These are phyloP conservation scores for Penicillium freii DNA, from an alignment of 2,329 filamentous ascomycete species.

Conservation along the genomic window DNA sequence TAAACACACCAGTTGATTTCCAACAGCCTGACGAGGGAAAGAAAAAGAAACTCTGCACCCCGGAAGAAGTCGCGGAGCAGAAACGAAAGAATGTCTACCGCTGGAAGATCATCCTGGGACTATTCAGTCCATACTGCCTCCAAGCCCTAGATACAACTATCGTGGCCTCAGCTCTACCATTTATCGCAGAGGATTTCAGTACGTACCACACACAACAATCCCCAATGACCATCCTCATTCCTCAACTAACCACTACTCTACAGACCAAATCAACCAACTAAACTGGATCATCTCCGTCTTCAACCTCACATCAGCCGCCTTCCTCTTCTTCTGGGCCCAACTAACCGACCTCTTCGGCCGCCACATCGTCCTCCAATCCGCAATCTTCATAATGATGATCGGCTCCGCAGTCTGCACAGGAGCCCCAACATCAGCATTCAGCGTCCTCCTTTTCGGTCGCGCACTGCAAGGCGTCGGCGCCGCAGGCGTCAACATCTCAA, in stretches of 20 bases:
- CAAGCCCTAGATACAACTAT: slow-evolving; percentile 66
- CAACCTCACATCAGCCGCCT: slow-evolving; percentile 65
- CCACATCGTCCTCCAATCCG: slow-evolving; percentile 56
- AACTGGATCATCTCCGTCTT: slow-evolving; percentile 71
- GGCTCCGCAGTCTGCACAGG: slow-evolving; percentile 63
- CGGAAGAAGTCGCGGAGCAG: neutral
- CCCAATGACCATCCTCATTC: too few relatives aligned
- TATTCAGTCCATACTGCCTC: slow-evolving; percentile 61
- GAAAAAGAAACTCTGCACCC: neutral
- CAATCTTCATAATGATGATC: slow-evolving; percentile 57
- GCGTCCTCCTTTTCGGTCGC: slow-evolving; percentile 61
- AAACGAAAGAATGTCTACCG: slow-evolving; percentile 45
- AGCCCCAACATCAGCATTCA: slow-evolving; percentile 50
- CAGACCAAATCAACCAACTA: slow-evolving; percentile 56
- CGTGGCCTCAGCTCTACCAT: slow-evolving; percentile 58
- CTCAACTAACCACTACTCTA: too few relatives aligned
- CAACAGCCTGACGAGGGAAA: neutral
- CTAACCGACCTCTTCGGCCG: slow-evolving; percentile 65
- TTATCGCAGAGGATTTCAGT: slow-evolving; percentile 62
- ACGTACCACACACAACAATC: neutral
- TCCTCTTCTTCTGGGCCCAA: slow-evolving; percentile 65
- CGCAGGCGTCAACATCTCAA: slow-evolving; percentile 60
- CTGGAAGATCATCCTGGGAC: slow-evolving; percentile 59
- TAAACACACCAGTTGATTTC: neutral
- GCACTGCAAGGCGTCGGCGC: slow-evolving; percentile 62